phyloP scores from a whole-genome alignment of 2,329 filamentous ascomycete species.

The Hirsutella thompsonii region DNA sequence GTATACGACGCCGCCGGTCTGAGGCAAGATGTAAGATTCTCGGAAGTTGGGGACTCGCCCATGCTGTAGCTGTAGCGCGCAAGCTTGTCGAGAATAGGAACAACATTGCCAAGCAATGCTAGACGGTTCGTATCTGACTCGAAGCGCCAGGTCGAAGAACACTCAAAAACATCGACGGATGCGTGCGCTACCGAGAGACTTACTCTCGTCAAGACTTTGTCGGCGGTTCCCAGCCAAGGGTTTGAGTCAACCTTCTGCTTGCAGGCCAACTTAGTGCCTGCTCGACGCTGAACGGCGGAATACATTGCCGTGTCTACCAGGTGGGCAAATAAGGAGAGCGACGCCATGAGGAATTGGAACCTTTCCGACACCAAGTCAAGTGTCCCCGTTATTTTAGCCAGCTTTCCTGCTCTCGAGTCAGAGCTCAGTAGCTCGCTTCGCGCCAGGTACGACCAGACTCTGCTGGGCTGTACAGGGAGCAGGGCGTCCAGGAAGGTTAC shows the following conservation, averaged over 20 bases:
- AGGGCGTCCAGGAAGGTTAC: conserved; percentile 68
- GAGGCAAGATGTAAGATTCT: conserved; percentile 46
- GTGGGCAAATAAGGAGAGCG: conserved; percentile 59
- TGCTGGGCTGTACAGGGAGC: conserved; percentile 60
- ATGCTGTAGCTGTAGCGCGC: conserved; percentile 63
- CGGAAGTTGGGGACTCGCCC: conserved; percentile 41
- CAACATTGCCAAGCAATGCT: conserved; percentile 54
- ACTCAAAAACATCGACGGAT: conserved; percentile 74
- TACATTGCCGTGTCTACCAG: conserved; percentile 64
- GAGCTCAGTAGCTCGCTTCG: conserved; percentile 69
- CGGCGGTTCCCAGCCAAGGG: conserved; percentile 60
- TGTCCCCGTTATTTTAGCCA: conserved; percentile 68
- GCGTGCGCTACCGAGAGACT: conserved; percentile 61
- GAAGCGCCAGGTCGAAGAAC: conserved; percentile 77
- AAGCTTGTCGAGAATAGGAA: conserved; percentile 58
- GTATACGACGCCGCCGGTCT: conserved; percentile 64
- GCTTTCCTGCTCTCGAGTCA: conserved; percentile 61
- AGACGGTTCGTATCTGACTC: conserved; percentile 53
- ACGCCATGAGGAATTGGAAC: conserved; percentile 65
- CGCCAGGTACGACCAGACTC: conserved; percentile 82
- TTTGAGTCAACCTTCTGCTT: conserved; percentile 35
- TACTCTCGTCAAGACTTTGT: conserved; percentile 62
- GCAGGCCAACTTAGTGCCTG: conserved; percentile 33
- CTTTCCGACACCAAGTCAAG: conserved; percentile 66
- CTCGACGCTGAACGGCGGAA: conserved; percentile 55